phyloP scores from a whole-genome alignment of 2,329 filamentous ascomycete genomes.

The Arthrobotrys sphaeroides region DNA sequence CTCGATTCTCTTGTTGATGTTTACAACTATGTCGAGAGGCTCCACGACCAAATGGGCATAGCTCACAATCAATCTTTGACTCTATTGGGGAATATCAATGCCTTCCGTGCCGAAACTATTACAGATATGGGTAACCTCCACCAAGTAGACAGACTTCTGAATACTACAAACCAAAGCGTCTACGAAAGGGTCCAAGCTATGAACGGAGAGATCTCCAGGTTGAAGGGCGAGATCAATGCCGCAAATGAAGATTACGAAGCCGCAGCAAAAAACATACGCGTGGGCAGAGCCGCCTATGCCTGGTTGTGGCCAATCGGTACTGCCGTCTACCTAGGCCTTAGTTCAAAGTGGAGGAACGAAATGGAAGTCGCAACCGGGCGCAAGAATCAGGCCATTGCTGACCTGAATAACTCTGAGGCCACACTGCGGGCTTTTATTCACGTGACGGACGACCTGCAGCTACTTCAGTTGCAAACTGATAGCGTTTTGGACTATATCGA shows the following conservation, averaged over 20 bases:
- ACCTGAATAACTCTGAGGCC: conserved; percentile 7
- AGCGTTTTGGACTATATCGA: conserved; percentile 47
- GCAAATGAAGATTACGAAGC: conserved; percentile 31
- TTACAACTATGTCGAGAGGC: conserved; percentile 36
- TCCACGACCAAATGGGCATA: conserved; percentile 49
- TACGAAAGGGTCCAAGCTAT: conserved; percentile 29
- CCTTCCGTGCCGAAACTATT: conserved; percentile 38
- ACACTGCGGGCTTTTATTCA: conserved; percentile 23
- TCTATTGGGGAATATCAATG: conserved; percentile 36
- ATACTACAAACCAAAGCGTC: conserved; percentile 19
- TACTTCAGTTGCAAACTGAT: conserved; percentile 42
- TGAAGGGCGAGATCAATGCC: conserved; percentile 26
- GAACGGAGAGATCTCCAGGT: conserved; percentile 19
- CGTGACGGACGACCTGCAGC: conserved; percentile 35
- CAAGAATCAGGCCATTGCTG: conserved; percentile 21
- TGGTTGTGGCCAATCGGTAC: conserved; percentile 42
- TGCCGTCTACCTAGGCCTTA: conserved; percentile 29
- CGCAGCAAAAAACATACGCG: conserved; percentile 16
- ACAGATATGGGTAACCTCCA: conserved; percentile 44
- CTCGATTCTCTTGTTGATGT: conserved; percentile 33
- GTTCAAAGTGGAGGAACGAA: conserved; percentile 38
- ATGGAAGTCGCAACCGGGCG: conserved; percentile 26
- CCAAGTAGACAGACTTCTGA: conserved; percentile 37
- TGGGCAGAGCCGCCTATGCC: conserved; percentile 22
- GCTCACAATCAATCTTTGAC: conserved; percentile 31